Conservation (phyloP, 345 rosid species). For the Melaleuca alternifolia region DNA sequence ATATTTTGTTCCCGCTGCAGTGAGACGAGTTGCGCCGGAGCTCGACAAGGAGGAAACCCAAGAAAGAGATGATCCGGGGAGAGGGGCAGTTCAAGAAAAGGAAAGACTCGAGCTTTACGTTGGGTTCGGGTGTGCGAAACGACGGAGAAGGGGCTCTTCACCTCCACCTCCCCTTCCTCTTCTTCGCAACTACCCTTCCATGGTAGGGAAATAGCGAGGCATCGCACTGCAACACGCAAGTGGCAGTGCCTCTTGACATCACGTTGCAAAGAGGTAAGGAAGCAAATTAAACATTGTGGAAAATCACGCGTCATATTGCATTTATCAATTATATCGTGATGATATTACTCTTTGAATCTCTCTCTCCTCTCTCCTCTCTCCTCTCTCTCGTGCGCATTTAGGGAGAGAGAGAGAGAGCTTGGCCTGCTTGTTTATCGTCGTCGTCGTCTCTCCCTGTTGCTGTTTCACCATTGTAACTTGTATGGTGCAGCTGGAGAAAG, state of each 20-base stretch:
- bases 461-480: background rate
- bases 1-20: background rate
- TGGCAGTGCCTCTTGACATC: background rate
- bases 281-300: background rate
- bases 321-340: background rate
- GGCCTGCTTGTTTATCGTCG: background rate
- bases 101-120: background rate
- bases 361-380: background rate
- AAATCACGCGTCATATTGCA: background rate
- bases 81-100: background rate
- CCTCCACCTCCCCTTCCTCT: too few species aligned
- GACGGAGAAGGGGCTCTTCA: background rate
- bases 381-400: background rate
- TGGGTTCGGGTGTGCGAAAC: rapidly evolving
- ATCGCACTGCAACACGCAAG: background rate
- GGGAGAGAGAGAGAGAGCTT: background rate
- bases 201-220: background rate
- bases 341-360: background rate
- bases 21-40: background rate
- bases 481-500: background rate
- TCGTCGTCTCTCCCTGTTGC: background rate
- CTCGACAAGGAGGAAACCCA: background rate
- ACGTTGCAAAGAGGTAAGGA: background rate
- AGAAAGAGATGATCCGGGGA: background rate
- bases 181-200: background rate